Evolutionary conservation across 1,284 basidiomycete species (phyloP), one percentile per base, ranked within the genome.

Genomic region (Cystobasidium pallidum): DNA sequence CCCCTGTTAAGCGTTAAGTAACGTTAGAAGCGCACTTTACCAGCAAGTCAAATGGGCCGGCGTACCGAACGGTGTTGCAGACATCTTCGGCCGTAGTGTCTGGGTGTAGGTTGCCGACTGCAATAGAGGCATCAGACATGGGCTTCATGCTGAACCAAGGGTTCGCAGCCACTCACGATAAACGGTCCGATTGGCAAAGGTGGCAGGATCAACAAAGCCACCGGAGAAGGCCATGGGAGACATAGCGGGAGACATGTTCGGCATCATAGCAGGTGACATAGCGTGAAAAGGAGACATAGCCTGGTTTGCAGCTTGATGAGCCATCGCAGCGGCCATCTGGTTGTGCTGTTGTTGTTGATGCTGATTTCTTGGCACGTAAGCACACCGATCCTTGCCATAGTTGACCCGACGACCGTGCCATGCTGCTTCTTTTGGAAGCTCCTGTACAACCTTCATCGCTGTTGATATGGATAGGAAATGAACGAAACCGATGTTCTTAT

Each of bases 401-500:
- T 92, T 92, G 80, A 96, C 91, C 57, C 92, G 88, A 81, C 93
- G 94, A 77, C 91, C 92, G n/a, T 90, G 89, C 91, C 92, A 97
- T 0, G 86, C 87, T 2, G 90, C 89, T 81, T 95, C 92, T 2
- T 88, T 89, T 0, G 92, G 92, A 19, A 97, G 85, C 6, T 90
- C 90, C 77, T 90, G 89, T 55, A 96, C 93, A 55, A 91, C 92
- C 89, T 95, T 95, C 77, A 90, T 94, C 36, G 94, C 94, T 47
- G 90, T 88, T 15, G 89, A 86, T 80, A 97, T 95, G 81, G 90
- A 92, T 78, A 96, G 83, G 84, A 96, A 97, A 82, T 97, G 94
- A 47, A 97, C 91, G 80, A 97, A 97, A 7, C 92, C 94, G 75
- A 96, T 96, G 79, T 94, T 94, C 86, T 96, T 96, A 84, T 97